phyloP scores from a whole-genome alignment of 1,284 basidiomycete species.

The Ganoderma lingzhi region DNA sequence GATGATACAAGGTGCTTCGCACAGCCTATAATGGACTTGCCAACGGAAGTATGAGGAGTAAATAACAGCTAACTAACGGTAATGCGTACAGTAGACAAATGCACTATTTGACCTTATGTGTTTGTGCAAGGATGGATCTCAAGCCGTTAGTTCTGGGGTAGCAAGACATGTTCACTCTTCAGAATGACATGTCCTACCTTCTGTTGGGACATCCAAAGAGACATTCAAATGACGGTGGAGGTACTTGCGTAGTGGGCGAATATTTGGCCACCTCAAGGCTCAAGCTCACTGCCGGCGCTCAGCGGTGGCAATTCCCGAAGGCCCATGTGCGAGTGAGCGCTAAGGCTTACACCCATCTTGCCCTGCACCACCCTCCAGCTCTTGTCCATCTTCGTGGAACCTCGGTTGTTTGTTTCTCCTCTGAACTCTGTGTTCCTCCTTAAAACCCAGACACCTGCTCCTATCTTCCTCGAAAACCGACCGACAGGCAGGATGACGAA shows the following conservation, averaged over 20 bases:
- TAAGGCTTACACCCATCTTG: not conserved
- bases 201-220: no score
- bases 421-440: not conserved
- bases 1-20: not conserved
- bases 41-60: not conserved
- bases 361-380: not conserved
- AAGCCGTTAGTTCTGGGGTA: no score
- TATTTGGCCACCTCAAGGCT: no score
- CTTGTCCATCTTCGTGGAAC: not conserved
- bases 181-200: no score
- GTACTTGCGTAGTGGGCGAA: no score
- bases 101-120: not conserved
- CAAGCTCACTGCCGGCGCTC: no score
- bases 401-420: not conserved
- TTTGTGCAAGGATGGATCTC: not conserved
- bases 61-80: not conserved
- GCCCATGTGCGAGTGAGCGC: no score
- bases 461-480: not conserved
- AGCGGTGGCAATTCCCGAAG: no score
- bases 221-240: no score
- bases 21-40: not conserved
- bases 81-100: constrained; percentile 13
- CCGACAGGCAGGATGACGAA: constrained; percentile 69
- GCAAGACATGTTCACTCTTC: no score
- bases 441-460: not conserved